These are phyloP conservation scores for Cyclotella atomus DNA, from an alignment of 108 stramenopile species.

Conservation along the genomic window DNA sequence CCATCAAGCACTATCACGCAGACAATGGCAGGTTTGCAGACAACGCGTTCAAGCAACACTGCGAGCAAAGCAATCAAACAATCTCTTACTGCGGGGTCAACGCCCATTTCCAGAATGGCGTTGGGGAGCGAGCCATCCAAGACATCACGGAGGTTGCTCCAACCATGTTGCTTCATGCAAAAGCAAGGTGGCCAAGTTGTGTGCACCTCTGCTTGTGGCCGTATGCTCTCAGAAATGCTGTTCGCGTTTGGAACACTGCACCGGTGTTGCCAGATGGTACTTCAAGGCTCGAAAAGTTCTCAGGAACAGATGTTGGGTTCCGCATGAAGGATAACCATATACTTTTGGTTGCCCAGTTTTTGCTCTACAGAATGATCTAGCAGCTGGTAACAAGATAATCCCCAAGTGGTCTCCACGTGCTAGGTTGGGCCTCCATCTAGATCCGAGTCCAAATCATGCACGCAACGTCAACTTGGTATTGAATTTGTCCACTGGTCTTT, in stretches of 20 bases:
- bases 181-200: neutral
- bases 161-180: slow-evolving; percentile 11
- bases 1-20: neutral
- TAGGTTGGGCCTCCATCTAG: slow-evolving; percentile 49
- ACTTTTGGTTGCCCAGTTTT: slow-evolving; percentile 2
- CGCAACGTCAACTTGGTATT: slow-evolving; percentile 48
- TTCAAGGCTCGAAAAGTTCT: neutral
- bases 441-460: slow-evolving; percentile 34
- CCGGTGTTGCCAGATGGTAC: neutral
- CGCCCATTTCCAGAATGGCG: neutral
- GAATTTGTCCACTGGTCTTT: slow-evolving; percentile 35
- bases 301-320: neutral
- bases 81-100: slow-evolving; percentile 10
- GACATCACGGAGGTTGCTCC: neutral
- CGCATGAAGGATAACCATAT: slow-evolving; percentile 1
- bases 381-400: neutral
- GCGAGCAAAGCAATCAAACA: slow-evolving; percentile 7
- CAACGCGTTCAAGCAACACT: neutral
- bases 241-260: neutral
- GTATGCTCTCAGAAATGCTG: slow-evolving; percentile 28
- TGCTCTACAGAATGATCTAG: neutral
- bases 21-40: neutral
- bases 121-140: neutral
- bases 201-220: slow-evolving; percentile 28
- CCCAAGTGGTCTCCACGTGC: slow-evolving; percentile 14